Conservation (phyloP, 2,329 filamentous ascomycete species). For the Clonostachys chloroleuca region DNA sequence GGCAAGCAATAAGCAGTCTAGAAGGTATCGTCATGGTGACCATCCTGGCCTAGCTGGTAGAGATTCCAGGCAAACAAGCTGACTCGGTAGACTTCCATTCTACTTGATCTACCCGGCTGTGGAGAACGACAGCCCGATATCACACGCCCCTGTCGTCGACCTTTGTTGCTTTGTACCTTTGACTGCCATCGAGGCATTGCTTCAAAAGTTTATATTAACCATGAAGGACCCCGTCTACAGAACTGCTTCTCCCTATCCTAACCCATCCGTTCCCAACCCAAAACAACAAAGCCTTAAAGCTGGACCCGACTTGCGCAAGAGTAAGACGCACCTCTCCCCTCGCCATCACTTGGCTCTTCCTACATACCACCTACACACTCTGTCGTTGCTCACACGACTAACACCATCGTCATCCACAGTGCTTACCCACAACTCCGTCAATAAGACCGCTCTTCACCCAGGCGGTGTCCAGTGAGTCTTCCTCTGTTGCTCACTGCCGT, state of each 20-base stretch:
- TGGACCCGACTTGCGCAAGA: conserved; percentile 33
- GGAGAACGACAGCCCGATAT: no score
- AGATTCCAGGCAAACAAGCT: no score
- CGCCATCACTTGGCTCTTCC: not conserved
- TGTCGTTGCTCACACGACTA: not conserved
- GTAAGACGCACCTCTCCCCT: conserved; percentile 19
- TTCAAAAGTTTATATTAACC: conserved; percentile 26
- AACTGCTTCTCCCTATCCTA: conserved; percentile 28
- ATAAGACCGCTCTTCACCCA: conserved; percentile 91
- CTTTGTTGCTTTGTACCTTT: not conserved
- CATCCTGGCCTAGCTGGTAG: no score
- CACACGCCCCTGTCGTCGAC: no score
- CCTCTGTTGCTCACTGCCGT: not conserved
- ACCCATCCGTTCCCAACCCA: conserved; percentile 16
- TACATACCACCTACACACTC: not conserved
- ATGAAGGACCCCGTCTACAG: conserved; percentile 34
- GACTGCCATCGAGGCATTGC: not conserved
- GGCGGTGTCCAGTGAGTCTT: conserved; percentile 80
- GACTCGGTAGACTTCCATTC: no score
- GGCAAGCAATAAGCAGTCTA: no score
- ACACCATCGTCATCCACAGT: conserved; percentile 1
- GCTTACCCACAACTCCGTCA: conserved; percentile 52
- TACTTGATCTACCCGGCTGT: no score
- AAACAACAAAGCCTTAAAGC: conserved; percentile 28
- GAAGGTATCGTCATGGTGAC: no score